Percentiles rank a stretch among this genome's conserved stretches.
phyloP scores from a whole-genome alignment of 768 basidiomycete genomes.

The Boletus patriciae region DNA sequence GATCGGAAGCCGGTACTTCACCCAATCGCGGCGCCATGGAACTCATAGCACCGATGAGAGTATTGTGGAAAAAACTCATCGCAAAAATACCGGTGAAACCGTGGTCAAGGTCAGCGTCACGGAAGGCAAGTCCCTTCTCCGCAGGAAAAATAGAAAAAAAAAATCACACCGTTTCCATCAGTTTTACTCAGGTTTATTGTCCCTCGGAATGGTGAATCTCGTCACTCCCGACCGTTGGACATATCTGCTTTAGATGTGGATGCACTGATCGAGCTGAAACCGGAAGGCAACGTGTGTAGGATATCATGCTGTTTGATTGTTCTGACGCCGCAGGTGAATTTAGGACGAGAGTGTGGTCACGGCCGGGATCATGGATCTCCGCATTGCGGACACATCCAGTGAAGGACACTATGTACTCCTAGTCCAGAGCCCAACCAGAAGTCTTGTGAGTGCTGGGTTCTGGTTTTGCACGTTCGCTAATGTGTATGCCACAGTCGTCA shows the following conservation, averaged over 20 bases:
- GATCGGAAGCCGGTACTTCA: conserved; percentile 80
- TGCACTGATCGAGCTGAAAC: conserved; percentile 62
- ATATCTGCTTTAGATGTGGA: conserved; percentile 62
- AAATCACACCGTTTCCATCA: conserved; percentile 12
- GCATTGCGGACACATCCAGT: conserved; percentile 48
- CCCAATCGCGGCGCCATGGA: conserved; percentile 36
- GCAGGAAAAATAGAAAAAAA: neutral
- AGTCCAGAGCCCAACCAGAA: conserved; percentile 53
- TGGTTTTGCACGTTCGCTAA: conserved; percentile 1
- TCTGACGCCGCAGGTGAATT: conserved; percentile 4
- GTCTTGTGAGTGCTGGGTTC: conserved; percentile 48
- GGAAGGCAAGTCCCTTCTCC: conserved; percentile 37
- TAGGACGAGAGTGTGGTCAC: conserved; percentile 74
- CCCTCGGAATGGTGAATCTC: conserved; percentile 41
- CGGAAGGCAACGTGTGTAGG: conserved; percentile 62
- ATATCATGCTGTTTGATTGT: neutral
- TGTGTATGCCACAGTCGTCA: conserved; percentile 37
- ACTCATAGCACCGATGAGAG: conserved; percentile 48
- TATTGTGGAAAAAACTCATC: conserved; percentile 27
- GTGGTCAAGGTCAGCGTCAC: conserved; percentile 50
- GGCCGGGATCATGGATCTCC: conserved; percentile 60
- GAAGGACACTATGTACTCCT: conserved; percentile 44
- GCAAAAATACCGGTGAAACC: conserved; percentile 38
- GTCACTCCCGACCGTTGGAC: conserved; percentile 49
- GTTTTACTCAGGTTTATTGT: conserved; percentile 48